A percentile compares a stretch with the other conserved stretches of the same genome.
Evolutionary conservation across 257 asterid species (phyloP).

Genomic region (Fraxinus pennsylvanica): DNA sequence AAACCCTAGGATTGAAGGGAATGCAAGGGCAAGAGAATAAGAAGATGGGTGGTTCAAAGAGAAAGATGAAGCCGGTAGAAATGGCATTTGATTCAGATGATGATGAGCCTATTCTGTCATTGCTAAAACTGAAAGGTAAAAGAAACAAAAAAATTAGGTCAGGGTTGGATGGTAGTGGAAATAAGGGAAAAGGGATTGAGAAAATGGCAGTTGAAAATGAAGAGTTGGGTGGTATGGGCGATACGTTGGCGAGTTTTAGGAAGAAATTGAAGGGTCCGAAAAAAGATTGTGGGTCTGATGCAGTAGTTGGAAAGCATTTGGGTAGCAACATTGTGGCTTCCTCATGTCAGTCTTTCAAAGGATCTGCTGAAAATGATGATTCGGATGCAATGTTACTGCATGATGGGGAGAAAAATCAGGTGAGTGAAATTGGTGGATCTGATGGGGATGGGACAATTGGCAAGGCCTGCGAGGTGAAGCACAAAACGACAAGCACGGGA

Average conservation of each 20-base stretch:
- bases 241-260: conserved; percentile 84
- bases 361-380: conserved; percentile 28
- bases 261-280: conserved; percentile 82
- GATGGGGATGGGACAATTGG: conserved; percentile 32
- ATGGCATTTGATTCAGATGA: conserved; percentile 60
- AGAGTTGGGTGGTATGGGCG: conserved; percentile 79
- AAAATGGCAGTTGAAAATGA: conserved; percentile 45
- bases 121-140: conserved; percentile 68
- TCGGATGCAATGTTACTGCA: conserved; percentile 29
- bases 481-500: conserved; percentile 44
- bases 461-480: conserved; percentile 34
- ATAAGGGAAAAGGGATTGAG: conserved; percentile 40
- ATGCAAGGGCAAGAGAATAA: conserved; percentile 65
- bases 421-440: conserved; percentile 36
- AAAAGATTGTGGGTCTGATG: conserved; percentile 50
- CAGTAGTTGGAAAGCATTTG: conserved; percentile 31
- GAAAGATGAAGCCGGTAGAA: conserved; percentile 43
- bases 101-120: conserved; percentile 78
- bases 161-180: conserved; percentile 44
- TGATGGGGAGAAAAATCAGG: conserved; percentile 35
- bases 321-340: conserved; percentile 33
- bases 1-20: conserved; percentile 49
- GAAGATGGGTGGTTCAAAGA: conserved; percentile 54
- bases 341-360: conserved; percentile 34
- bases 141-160: conserved; percentile 58